Evolutionary conservation across 2,329 filamentous ascomycete genomes (phyloP).

Genomic region (Alternaria conjuncta): DNA sequence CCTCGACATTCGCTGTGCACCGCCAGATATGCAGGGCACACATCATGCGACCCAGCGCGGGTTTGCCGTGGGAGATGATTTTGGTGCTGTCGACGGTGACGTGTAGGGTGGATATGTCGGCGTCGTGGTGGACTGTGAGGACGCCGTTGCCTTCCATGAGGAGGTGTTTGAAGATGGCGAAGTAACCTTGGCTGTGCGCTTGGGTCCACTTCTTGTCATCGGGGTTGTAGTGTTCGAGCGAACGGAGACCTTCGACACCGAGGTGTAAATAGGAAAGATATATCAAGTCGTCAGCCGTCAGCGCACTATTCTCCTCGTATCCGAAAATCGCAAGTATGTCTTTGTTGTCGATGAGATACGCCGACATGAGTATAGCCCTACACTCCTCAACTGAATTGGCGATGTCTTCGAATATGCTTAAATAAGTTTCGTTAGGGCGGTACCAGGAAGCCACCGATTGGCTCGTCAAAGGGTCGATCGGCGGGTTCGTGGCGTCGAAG

Average conservation of each 20-base stretch:
- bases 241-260: background rate
- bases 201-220: background rate
- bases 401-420: background rate
- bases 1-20: background rate
- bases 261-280: background rate
- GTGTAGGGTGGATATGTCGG: background rate
- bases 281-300: background rate
- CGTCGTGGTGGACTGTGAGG: background rate
- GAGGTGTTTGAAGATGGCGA: background rate
- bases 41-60: background rate
- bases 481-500: background rate
- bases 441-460: background rate
- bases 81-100: background rate
- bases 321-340: background rate
- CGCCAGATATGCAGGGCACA: background rate
- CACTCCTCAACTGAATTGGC: background rate
- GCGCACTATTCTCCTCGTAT: accelerated
- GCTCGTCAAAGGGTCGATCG: background rate
- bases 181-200: background rate
- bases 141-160: background rate
- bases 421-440: background rate
- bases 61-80: background rate
- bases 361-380: background rate
- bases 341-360: background rate
- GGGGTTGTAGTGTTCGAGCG: background rate